Evolutionary conservation across 2,329 filamentous ascomycete genomes (phyloP), one percentile per base, ranked within the genome.

Genomic region (Aureobasidium sp.): DNA sequence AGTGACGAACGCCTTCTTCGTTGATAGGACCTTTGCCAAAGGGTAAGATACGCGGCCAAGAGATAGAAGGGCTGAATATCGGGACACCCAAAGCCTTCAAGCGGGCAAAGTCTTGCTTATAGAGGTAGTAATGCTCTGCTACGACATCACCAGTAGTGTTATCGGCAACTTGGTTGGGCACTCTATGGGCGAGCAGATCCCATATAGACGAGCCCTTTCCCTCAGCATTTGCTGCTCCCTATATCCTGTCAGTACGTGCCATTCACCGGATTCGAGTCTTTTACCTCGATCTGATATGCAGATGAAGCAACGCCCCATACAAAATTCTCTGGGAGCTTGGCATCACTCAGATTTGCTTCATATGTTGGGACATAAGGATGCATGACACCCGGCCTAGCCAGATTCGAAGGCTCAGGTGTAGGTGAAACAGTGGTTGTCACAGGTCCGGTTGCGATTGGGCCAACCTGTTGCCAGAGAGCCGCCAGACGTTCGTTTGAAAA

Each of bases 11-110:
- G 0, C 66, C 75, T 38, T 70, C 60, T 50, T 72, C 62, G 49
- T 78, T 78, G 54, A 79, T 64, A 0, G 71, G 70, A 8, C 68
- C 71, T 1, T 67, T 66, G 3, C 70, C 73, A 50, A 78, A 77
- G 0, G 75, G 76, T n/a, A 77, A 63, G 48, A 78, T 73, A 1
- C 76, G 68, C 2, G 69, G 64, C 75, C 74, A 78, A 0, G 74
- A 67, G 41, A 78, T 71, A 1, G 69, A 70, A 62, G 77, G 76
- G 12, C 61, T 64, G 51, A 67, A 70, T 11, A 62, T 60, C 11
- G 64, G 63, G 2, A 69, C 58, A 6, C 66, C 65, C 7, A 70
- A 55, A 3, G 68, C 65, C 8, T 74, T 63, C 71, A 78, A 29
- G 67, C 67, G 52, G 69, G 59, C 57, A 32, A 58, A 41, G 30